These are phyloP conservation scores for Starmerella gropengiesseri DNA, from an alignment of 805 yeast genomes.

Conservation along the genomic window DNA sequence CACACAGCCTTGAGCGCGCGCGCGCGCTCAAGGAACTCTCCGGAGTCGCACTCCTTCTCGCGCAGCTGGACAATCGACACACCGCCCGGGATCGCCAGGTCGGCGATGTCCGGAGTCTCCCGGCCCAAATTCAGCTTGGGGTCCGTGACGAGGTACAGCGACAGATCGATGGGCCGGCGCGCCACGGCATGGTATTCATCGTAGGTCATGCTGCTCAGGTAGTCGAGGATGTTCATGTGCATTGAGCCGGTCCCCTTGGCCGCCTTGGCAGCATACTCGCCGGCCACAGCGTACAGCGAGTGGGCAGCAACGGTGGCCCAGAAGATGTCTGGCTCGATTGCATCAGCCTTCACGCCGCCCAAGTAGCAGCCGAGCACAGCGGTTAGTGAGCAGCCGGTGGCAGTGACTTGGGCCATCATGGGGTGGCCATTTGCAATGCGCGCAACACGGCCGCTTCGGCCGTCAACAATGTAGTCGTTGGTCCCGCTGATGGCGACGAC, in stretches of 20 bases:
- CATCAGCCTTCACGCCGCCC: conserved; percentile 6
- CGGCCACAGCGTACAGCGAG: conserved; percentile 22
- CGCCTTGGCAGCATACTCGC: conserved; percentile 19
- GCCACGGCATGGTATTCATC: conserved; percentile 14
- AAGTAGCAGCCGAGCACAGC: conserved; percentile 20
- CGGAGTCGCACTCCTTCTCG: conserved; percentile 63
- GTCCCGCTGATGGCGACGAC: conserved; percentile 21
- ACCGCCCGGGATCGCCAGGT: conserved; percentile 54
- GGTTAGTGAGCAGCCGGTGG: conserved; percentile 23
- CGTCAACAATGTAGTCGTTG: conserved; percentile 19
- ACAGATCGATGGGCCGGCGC: conserved; percentile 16
- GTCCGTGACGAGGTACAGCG: conserved; percentile 23
- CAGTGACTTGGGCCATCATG: conserved; percentile 23
- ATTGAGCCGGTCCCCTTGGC: conserved; percentile 21
- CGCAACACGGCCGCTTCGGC: conserved; percentile 5
- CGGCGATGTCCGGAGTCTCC: conserved; percentile 10
- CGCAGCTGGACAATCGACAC: conserved; percentile 74
- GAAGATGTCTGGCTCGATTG: too few species aligned
- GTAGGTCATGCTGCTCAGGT: conserved; percentile 15
- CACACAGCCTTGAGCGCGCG: conserved; percentile 51
- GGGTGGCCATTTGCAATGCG: conserved; percentile 20
- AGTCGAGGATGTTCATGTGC: conserved; percentile 20
- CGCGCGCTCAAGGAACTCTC: conserved; percentile 56
- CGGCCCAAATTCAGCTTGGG: conserved; percentile 17
- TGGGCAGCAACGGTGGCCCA: conserved; percentile 10